Evolutionary conservation across 345 rosid species (phyloP).

Genomic region (Eucalyptus guilfoylei): DNA sequence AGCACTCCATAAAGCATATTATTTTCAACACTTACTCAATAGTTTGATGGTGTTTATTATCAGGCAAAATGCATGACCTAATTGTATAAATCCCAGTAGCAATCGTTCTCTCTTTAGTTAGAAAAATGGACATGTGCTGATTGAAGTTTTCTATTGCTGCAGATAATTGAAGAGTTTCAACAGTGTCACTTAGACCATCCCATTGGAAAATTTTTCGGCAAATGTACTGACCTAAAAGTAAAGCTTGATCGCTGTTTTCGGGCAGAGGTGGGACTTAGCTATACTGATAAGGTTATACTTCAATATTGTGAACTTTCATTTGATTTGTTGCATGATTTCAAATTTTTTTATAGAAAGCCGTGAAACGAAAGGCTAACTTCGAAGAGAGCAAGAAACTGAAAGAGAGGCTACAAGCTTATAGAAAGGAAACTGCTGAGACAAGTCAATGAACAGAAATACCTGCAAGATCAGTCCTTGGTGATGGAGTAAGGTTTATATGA

Average conservation of each 20-base stretch:
- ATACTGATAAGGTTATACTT: neutral
- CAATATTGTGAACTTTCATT: neutral
- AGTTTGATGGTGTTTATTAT: neutral
- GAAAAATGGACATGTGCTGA: neutral
- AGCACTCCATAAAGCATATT: neutral
- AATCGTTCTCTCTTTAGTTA: neutral
- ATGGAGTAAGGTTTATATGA: neutral
- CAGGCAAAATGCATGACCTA: neutral
- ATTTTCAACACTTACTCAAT: neutral
- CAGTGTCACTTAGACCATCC: constrained; percentile 90
- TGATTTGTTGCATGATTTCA: neutral
- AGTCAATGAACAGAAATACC: neutral
- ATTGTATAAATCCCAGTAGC: neutral
- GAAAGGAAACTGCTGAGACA: constrained; percentile 30
- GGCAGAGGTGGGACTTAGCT: constrained; percentile 39
- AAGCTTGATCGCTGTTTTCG: constrained; percentile 87
- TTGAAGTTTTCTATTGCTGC: neutral
- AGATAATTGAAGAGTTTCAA: constrained; percentile 88
- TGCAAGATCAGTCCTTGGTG: neutral
- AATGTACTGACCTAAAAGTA: constrained; percentile 71
- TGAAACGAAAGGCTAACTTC: constrained; percentile 83
- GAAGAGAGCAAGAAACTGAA: constrained; percentile 48
- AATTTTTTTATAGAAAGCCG: constrained; percentile 49
- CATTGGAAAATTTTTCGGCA: constrained; percentile 68
- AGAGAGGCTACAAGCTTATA: constrained; percentile 37